phyloP scores from a whole-genome alignment of 345 rosid species.

The Heritiera littoralis region DNA sequence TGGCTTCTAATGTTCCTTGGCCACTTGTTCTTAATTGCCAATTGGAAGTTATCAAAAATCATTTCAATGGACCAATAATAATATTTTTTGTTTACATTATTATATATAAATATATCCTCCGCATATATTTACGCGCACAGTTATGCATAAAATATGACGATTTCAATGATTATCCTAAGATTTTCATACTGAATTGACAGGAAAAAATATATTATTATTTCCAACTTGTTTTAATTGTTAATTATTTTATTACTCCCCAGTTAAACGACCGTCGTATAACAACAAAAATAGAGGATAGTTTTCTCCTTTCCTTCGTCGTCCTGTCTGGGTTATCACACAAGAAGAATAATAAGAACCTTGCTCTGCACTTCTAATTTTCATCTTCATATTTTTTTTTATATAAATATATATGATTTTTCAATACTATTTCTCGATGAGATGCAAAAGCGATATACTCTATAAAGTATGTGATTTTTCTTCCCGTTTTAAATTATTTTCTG shows the following conservation, averaged over 20 bases:
- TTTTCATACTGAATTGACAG: not conserved
- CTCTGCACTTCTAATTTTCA: not conserved
- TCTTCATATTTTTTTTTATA: not conserved
- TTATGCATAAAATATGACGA: not conserved
- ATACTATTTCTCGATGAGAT: not conserved
- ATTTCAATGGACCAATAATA: too few species aligned
- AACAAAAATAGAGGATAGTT: not conserved
- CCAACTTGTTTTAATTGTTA: not conserved
- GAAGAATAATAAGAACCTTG: not conserved
- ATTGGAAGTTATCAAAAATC: not conserved
- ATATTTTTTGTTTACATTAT: too few species aligned
- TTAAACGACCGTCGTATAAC: not conserved
- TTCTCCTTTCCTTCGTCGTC: constrained; percentile 1
- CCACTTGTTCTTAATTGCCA: constrained; percentile 12
- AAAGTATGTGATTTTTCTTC: not conserved
- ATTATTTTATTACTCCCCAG: not conserved
- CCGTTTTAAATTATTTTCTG: not conserved
- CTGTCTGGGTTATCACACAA: not conserved
- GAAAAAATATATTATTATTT: not conserved
- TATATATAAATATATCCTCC: not conserved
- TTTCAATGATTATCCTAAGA: constrained; percentile 19
- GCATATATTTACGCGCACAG: not conserved
- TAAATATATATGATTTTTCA: not conserved
- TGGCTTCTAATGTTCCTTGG: constrained; percentile 25
- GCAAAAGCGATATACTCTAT: not conserved